Conservation (phyloP, 176 grass and related monocot species). For the Lolium perenne region DNA sequence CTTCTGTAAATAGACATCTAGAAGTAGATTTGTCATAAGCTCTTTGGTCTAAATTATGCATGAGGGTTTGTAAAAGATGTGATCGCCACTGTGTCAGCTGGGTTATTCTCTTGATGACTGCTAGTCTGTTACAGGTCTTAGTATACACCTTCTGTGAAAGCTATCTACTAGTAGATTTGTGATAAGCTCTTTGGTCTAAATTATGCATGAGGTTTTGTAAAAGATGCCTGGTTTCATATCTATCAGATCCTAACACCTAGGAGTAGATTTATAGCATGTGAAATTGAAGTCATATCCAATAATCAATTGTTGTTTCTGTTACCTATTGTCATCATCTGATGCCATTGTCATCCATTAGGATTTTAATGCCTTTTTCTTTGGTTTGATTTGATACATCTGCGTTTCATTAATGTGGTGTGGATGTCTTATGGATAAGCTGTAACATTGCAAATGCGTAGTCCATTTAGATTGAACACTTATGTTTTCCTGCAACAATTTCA, state of each 20-base stretch:
- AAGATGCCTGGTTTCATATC: slow-evolving; percentile 7
- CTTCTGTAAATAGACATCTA: background rate
- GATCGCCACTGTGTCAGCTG: too few relatives aligned
- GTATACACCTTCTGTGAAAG: background rate
- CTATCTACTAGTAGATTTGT: background rate
- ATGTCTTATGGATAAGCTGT: slow-evolving; percentile 14
- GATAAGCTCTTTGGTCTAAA: background rate
- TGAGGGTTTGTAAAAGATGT: background rate
- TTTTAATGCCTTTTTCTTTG: background rate
- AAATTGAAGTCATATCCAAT: slow-evolving; percentile 16
- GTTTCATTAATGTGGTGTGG: slow-evolving; percentile 7
- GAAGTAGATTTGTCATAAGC: background rate
- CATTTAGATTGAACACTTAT: slow-evolving; percentile 25
- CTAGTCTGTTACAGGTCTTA: background rate
- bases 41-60: background rate
- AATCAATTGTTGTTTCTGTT: background rate
- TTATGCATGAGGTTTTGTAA: background rate
- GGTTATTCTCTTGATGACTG: background rate
- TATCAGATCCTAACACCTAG: background rate
- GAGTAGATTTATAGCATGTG: slow-evolving; percentile 1
- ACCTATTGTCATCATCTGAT: background rate
- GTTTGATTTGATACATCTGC: background rate
- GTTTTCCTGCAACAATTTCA: slow-evolving; percentile 42
- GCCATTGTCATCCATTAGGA: slow-evolving; percentile 8
- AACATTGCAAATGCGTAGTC: slow-evolving; percentile 8